Conservation (phyloP, 257 asterid species). For the Leonotis leonurus region DNA sequence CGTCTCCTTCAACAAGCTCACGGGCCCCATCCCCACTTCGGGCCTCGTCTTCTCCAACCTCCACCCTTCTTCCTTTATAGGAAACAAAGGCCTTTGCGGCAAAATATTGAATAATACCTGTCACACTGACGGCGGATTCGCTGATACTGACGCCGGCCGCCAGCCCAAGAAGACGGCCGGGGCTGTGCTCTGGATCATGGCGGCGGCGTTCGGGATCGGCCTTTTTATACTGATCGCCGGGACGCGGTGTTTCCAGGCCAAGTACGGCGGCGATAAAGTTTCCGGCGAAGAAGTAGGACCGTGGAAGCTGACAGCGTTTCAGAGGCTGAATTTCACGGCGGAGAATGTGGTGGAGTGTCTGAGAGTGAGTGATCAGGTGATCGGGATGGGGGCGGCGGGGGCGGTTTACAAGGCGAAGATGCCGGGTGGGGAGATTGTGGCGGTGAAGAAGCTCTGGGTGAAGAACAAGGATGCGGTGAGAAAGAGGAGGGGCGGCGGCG, state of each 20-base stretch:
- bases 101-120: constrained; percentile 45
- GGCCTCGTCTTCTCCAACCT: constrained; percentile 53
- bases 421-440: constrained; percentile 93
- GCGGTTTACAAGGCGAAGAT: constrained; percentile 86
- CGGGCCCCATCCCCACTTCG: constrained; percentile 75
- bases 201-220: constrained; percentile 71
- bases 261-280: neutral
- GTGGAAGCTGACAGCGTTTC: constrained; percentile 86
- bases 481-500: constrained; percentile 28
- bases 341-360: constrained; percentile 64
- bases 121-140: constrained; percentile 5
- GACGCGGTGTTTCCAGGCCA: constrained; percentile 43
- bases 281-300: constrained; percentile 44
- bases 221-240: constrained; percentile 55
- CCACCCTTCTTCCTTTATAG: constrained; percentile 65
- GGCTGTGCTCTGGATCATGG: constrained; percentile 72
- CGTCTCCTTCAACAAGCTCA: constrained; percentile 77
- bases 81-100: constrained; percentile 87
- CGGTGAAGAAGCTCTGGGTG: constrained; percentile 82
- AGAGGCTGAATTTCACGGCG: constrained; percentile 67
- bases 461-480: constrained; percentile 73
- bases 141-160: constrained; percentile 29
- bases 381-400: constrained; percentile 86
- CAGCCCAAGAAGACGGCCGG: constrained; percentile 60
- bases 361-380: constrained; percentile 41